phyloP scores from a whole-genome alignment of 495 filamentous ascomycete genomes.

The Coniosporium apollinis region DNA sequence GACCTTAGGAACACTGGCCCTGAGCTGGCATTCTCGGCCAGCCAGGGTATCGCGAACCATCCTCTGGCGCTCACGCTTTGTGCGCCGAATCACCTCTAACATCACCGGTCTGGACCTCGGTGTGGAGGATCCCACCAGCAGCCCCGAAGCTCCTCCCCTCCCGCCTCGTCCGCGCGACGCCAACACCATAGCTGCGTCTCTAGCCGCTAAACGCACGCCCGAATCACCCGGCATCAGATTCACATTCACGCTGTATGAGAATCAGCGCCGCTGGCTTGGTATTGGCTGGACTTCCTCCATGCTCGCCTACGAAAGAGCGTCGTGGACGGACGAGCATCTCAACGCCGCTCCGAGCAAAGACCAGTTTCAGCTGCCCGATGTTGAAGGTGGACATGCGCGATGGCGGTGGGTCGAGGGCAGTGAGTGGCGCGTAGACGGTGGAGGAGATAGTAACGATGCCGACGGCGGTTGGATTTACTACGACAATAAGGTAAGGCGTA shows the following conservation, averaged over 20 bases:
- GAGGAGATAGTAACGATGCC: slow-evolving; percentile 23
- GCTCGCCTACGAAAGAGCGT: slow-evolving; percentile 69
- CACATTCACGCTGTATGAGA: slow-evolving; percentile 91
- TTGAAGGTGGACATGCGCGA: slow-evolving; percentile 58
- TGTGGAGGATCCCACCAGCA: slow-evolving; percentile 2
- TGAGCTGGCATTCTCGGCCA: slow-evolving; percentile 84
- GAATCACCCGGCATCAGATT: slow-evolving; percentile 69
- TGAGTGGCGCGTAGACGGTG: slow-evolving; percentile 79
- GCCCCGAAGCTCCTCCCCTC: slow-evolving; percentile 7
- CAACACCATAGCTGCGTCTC: slow-evolving; percentile 18
- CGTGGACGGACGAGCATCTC: slow-evolving; percentile 94
- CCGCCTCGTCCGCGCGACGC: slow-evolving; percentile 1
- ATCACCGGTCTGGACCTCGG: slow-evolving; percentile 70
- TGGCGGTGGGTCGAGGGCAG: slow-evolving; percentile 83
- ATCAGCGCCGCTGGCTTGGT: slow-evolving; percentile 89
- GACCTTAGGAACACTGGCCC: slow-evolving; percentile 56
- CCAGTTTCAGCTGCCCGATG: slow-evolving; percentile 72
- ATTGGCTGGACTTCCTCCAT: slow-evolving; percentile 87
- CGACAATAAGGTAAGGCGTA: slow-evolving; percentile 66
- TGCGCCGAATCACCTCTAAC: slow-evolving; percentile 47
- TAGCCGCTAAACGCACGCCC: slow-evolving; percentile 28
- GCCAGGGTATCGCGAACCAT: slow-evolving; percentile 73
- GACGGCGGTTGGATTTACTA: slow-evolving; percentile 87
- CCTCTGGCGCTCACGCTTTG: slow-evolving; percentile 67
- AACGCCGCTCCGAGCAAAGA: slow-evolving; percentile 63